Evolutionary conservation across 169 alveolate species (phyloP), one percentile per base, ranked within the genome.

Genomic region (Plasmodium reichenowi): DNA sequence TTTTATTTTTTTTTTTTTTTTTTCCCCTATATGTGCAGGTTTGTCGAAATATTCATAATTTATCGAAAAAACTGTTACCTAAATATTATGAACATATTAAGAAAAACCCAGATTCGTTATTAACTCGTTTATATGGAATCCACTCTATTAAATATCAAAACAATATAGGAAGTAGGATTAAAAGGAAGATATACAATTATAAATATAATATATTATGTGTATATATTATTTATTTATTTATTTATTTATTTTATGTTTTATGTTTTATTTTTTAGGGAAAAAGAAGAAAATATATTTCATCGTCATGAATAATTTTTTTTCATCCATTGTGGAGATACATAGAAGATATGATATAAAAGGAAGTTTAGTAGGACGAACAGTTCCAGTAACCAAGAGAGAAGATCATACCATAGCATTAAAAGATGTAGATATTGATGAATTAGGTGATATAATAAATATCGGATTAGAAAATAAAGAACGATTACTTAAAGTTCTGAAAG

Each of bases 251-350:
- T 15, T 29, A 63, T 15, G 6, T 20, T 12, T 2, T 3, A 24
- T 26, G 15, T 20, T 22, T n/a, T 70, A 88, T 75, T 93, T 59
- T 60, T 2, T 43, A 64, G 88, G 54, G 32, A 17, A 54, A 20
- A 63, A 15, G 50, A 62, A 68, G 54, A 96, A 96, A 80, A 89
- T 96, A 54, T 98, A 97, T 94, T 98, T 98, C 85, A 96, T 98
- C n/a, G 98, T 98, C 29, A 98, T 98, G 99, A 97, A 95, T 63
- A 98, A 98, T 94, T 96, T 98, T 59, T 98, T 98, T 88, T 96
- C 97, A 75, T 97, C 99, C 20, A 94, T 97, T 0, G 98, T 96
- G 29, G 97, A 96, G 50, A 94, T 97, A 9, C 97, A 96, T 86
- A 88, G 97, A 52, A 93, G 99, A 89, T 97, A 92, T 85, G 99